Evolutionary conservation across 192 early-diverging fungal species (phyloP), one percentile per base, ranked within the genome.

Genomic region (Pecoramyces ruminantium): DNA sequence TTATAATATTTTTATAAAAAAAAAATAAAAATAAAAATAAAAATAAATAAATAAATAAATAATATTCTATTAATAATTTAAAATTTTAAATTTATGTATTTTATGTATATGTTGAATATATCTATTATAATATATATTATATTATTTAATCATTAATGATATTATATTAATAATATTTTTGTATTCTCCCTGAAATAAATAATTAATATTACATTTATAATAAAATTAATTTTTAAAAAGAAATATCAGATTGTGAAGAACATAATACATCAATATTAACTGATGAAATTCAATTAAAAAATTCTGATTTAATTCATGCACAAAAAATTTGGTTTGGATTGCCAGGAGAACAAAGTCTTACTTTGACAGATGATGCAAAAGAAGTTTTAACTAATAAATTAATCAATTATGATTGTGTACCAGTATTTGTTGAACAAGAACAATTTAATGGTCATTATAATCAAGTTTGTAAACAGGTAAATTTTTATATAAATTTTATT

Each of bases 371-470:
- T n/a, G 85, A 86, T 28, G 90, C 90, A 30, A 88, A 88, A 40
- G 83, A 86, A 2, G 88, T 89, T 18, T 90, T 95, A 78, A 85
- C 87, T 18, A 78, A 84, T 34, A 90, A 90, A 79, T 87, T 96
- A 77, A 84, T 87, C 30, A 88, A 92, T 78, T 85, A 92, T 80
- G 85, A 92, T 80, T 93, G 91, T 13, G 86, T 93, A 79, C 93
- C 95, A 1, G 95, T 98, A 28, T 94, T 93, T 86, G 85, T 94
- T 29, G 87, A 90, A 28, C 93, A 96, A 81, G 84, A 88, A n/a
- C 92, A 96, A 81, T 89, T 95, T 84, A 94, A 97, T 77, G 95
- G 95, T 30, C 96, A 97, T 85, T 98, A 98, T 83, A 91, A 94
- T 81, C 90, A 92, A 83, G 97, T 96, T 81, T 96, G 97, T 88